Evolutionary conservation across 371 early-diverging fungal species (phyloP).

Genomic region (Chytridiales sp.): DNA sequence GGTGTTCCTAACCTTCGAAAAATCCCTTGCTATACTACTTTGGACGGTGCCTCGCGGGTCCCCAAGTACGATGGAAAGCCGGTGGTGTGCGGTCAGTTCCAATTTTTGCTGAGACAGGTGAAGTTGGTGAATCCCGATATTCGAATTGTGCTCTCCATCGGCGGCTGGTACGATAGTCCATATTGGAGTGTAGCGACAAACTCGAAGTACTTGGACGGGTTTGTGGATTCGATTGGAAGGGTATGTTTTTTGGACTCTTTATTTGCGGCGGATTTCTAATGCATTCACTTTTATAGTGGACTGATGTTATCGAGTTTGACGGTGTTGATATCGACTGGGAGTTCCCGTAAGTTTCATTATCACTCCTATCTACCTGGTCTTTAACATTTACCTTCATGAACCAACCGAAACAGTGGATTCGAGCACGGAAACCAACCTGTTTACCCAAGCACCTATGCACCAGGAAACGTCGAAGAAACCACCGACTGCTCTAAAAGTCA

Average conservation of each 20-base stretch:
- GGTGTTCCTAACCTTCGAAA: too few relatives aligned
- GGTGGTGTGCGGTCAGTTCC: conserved; percentile 27
- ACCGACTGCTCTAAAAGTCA: conserved; percentile 22
- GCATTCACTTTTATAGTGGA: too few relatives aligned
- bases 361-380: too few relatives aligned
- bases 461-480: conserved; percentile 20
- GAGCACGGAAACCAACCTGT: conserved; percentile 28
- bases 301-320: conserved; percentile 31
- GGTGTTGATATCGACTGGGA: conserved; percentile 41
- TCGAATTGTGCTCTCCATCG: conserved; percentile 26
- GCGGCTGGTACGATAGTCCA: conserved; percentile 34
- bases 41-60: too few relatives aligned
- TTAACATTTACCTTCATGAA: not conserved
- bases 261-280: too few relatives aligned
- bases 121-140: conserved; percentile 10
- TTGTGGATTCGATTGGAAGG: conserved; percentile 21
- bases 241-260: not conserved
- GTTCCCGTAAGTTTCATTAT: conserved; percentile 13
- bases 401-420: conserved; percentile 11
- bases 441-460: conserved; percentile 12
- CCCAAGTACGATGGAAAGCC: conserved; percentile 25
- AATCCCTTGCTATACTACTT: too few relatives aligned
- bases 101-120: conserved; percentile 20
- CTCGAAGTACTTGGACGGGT: conserved; percentile 19
- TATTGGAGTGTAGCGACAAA: conserved; percentile 24